phyloP scores from a whole-genome alignment of 441 rosid species.

The Euphorbia celastroides region DNA sequence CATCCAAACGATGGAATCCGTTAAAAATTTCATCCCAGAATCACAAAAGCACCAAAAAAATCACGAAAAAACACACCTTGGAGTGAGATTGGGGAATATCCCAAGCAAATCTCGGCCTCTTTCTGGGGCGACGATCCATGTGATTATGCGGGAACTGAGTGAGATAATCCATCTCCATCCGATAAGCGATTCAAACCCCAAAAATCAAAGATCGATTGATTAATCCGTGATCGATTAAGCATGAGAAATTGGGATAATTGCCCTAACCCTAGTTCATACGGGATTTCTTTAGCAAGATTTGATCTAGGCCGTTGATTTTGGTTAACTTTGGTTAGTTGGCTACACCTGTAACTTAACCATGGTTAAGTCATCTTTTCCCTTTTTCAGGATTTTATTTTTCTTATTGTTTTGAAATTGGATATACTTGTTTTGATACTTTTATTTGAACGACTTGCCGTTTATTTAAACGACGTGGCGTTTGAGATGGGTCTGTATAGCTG shows the following conservation, averaged over 20 bases:
- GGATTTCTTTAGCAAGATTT: slow-evolving; percentile 10
- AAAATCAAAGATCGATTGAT: slow-evolving; percentile 7
- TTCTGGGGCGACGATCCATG: slow-evolving; percentile 62
- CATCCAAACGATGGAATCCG: not conserved
- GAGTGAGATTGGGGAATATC: slow-evolving; percentile 39
- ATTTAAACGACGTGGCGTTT: too few relatives aligned
- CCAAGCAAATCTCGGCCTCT: slow-evolving; percentile 53
- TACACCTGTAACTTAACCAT: slow-evolving; percentile 15
- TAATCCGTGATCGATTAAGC: slow-evolving; percentile 13
- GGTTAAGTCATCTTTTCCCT: slow-evolving; percentile 24
- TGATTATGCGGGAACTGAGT: slow-evolving; percentile 39
- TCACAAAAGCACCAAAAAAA: not conserved
- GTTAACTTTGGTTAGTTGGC: slow-evolving; percentile 23
- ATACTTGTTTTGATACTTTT: not conserved
- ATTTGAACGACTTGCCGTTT: too few relatives aligned
- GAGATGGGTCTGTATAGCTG: too few relatives aligned
- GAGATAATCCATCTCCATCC: slow-evolving; percentile 52
- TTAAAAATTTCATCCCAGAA: not conserved
- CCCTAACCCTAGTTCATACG: slow-evolving; percentile 19
- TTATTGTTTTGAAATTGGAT: not conserved
- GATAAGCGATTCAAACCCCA: slow-evolving; percentile 12
- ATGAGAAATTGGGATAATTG: slow-evolving; percentile 12
- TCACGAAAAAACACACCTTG: slow-evolving; percentile 31
- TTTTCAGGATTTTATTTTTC: not conserved
- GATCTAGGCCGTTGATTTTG: slow-evolving; percentile 19